Evolutionary conservation across 1,284 basidiomycete genomes (phyloP).

Genomic region (Porphyrellus sp.): DNA sequence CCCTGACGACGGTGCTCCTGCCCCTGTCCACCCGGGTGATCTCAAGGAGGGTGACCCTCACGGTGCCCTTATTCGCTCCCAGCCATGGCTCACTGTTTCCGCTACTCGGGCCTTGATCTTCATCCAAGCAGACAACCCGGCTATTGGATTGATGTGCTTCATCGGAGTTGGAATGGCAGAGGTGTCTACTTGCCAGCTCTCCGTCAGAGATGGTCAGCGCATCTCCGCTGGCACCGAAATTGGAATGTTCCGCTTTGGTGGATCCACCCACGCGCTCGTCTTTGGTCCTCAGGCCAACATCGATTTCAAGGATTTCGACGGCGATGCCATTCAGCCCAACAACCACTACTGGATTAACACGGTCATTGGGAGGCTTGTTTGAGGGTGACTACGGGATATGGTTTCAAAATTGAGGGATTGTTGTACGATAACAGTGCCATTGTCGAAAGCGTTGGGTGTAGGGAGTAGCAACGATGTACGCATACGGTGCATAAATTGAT

Average conservation of each 20-base stretch:
- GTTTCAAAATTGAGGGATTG: not conserved
- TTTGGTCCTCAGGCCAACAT: not conserved
- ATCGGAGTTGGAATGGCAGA: conserved; percentile 2
- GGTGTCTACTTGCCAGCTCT: not conserved
- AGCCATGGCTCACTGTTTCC: conserved; percentile 11
- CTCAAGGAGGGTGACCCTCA: not conserved
- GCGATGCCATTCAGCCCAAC: too few species aligned
- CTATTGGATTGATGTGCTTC: not conserved
- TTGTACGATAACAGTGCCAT: not conserved
- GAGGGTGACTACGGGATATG: not conserved
- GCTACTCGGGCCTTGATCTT: conserved; percentile 49
- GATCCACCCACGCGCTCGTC: not conserved
- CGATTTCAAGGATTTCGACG: not conserved
- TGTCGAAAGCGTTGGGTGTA: too few species aligned
- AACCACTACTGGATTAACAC: not conserved
- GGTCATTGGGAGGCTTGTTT: not conserved
- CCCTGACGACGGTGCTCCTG: conserved; percentile 12
- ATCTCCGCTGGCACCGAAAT: not conserved
- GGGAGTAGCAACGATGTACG: too few species aligned
- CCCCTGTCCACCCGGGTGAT: not conserved
- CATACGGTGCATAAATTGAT: too few species aligned
- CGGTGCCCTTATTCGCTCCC: not conserved
- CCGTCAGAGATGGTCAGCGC: not conserved
- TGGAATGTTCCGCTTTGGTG: conserved; percentile 4
- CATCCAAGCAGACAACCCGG: conserved; percentile 36